Percentiles rank a stretch among this genome's conserved stretches.
Conservation (phyloP, 1,139 yeast genomes). For the Taphrina confusa region DNA sequence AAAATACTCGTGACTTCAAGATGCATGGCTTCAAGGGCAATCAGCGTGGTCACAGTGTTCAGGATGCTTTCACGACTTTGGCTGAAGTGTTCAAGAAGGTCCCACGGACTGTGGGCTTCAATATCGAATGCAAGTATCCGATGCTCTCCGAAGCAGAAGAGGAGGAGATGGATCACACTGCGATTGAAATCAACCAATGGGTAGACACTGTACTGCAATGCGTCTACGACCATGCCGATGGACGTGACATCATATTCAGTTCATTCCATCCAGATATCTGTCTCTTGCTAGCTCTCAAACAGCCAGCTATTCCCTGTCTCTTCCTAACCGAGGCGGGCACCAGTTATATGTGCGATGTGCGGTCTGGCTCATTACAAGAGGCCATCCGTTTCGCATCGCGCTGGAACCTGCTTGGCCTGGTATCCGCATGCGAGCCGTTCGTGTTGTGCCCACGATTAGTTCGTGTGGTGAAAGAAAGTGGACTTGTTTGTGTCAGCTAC, state of each 20-base stretch:
- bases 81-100: constrained; percentile 78
- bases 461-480: constrained; percentile 68
- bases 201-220: constrained; percentile 67
- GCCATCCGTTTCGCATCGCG: constrained; percentile 88
- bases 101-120: constrained; percentile 85
- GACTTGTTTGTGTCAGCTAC: constrained; percentile 90
- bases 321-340: constrained; percentile 90
- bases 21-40: constrained; percentile 87
- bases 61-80: constrained; percentile 86
- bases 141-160: constrained; percentile 90
- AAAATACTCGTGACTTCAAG: constrained; percentile 83
- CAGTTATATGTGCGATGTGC: constrained; percentile 75
- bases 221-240: constrained; percentile 75
- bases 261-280: constrained; percentile 96
- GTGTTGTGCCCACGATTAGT: constrained; percentile 86
- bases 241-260: constrained; percentile 85
- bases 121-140: constrained; percentile 89
- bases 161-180: constrained; percentile 85
- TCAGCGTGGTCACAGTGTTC: constrained; percentile 83
- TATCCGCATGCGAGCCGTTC: constrained; percentile 82
- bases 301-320: constrained; percentile 77
- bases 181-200: constrained; percentile 81
- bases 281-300: constrained; percentile 79
- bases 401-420: constrained; percentile 92
- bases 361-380: constrained; percentile 85